These are phyloP conservation scores for Fusarium sp. DNA, from an alignment of 2,329 filamentous ascomycete species.

Conservation along the genomic window DNA sequence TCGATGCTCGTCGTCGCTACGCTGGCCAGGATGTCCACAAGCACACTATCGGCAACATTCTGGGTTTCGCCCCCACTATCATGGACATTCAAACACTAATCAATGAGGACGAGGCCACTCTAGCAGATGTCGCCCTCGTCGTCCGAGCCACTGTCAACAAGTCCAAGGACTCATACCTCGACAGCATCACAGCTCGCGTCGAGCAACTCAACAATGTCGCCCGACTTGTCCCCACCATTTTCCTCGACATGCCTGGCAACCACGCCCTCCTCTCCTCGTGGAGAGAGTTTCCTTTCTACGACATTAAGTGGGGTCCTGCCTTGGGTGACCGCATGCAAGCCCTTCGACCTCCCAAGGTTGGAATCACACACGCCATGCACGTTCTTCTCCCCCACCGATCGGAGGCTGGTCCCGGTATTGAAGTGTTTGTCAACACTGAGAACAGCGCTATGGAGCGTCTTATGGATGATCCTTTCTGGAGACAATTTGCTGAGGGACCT, in stretches of 20 bases:
- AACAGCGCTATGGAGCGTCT: conserved; percentile 7
- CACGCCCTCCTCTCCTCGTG: conserved; percentile 14
- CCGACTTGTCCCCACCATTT: not conserved
- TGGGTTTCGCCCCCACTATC: conserved; percentile 11
- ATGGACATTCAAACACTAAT: conserved; percentile 16
- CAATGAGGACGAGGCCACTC: not conserved
- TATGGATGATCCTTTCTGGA: conserved; percentile 2
- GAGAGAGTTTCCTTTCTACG: conserved; percentile 23
- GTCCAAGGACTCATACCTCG: conserved; percentile 1
- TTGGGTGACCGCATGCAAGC: not conserved
- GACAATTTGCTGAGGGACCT: not conserved
- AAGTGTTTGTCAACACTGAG: conserved; percentile 12
- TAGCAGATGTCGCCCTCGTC: conserved; percentile 11
- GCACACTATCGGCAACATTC: conserved; percentile 10
- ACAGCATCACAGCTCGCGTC: not conserved
- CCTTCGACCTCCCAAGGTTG: conserved; percentile 1
- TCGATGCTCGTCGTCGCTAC: conserved; percentile 17
- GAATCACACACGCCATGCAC: conserved; percentile 20
- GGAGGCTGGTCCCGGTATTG: conserved; percentile 8
- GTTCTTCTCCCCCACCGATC: conserved; percentile 1
- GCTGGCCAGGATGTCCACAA: conserved; percentile 12
- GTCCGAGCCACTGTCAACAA: conserved; percentile 16
- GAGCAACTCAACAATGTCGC: conserved; percentile 1
- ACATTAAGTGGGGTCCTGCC: conserved; percentile 16
- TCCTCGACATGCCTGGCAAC: conserved; percentile 17